phyloP scores from a whole-genome alignment of 2,329 filamentous ascomycete species.

The Diatrype stigma region DNA sequence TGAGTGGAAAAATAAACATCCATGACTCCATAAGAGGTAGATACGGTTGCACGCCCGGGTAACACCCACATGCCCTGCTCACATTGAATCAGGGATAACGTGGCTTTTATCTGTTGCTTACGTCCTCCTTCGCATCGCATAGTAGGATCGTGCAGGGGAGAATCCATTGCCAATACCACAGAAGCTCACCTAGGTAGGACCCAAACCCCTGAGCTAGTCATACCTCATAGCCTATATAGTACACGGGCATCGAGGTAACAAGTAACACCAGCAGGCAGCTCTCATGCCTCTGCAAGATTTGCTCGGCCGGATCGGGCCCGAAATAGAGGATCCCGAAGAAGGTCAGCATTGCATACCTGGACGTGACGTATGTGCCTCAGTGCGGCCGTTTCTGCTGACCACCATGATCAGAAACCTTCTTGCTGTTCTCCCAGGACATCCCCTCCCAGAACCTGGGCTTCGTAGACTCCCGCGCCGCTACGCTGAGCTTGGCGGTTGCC shows the following conservation, averaged over 20 bases:
- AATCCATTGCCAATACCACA: not conserved
- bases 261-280: too few relatives aligned
- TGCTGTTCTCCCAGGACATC: constrained; percentile 74
- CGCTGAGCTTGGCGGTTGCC: constrained; percentile 64
- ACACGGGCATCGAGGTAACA: too few relatives aligned
- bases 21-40: too few relatives aligned
- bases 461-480: constrained; percentile 64
- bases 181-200: not conserved
- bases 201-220: not conserved
- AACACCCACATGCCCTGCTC: too few relatives aligned
- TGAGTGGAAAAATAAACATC: too few relatives aligned
- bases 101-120: too few relatives aligned
- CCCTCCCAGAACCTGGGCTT: constrained; percentile 80
- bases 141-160: not conserved
- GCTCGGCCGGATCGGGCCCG: constrained; percentile 37
- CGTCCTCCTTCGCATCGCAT: too few relatives aligned
- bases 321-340: constrained; percentile 47
- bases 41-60: too few relatives aligned
- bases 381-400: not conserved
- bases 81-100: too few relatives aligned
- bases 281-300: not conserved
- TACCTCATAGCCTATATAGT: too few relatives aligned
- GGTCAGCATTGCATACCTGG: constrained; percentile 26
- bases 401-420: constrained; percentile 67
- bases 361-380: too few relatives aligned